Base-by-base conservation (phyloP, 2,329 filamentous ascomycete species). In the Neocatenulostroma microsporum region DNA sequence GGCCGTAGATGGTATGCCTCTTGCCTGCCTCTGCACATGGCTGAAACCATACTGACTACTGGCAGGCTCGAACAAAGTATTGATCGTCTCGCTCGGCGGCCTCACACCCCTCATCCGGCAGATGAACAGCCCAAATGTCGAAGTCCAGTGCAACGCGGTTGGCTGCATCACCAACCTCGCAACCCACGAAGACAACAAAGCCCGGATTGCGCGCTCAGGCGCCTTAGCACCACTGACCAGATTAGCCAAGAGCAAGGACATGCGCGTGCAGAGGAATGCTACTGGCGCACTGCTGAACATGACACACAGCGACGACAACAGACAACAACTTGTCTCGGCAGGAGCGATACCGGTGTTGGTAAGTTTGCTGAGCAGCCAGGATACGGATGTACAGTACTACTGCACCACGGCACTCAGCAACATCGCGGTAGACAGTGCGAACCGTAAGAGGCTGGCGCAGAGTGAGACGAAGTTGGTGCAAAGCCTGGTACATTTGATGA, bases 271-370 rank as follows among this genome's bases (percentile, higher is more conserved):
- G 67, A 78, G 91, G 48, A 98, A 98, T 63, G 91, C 91, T 40
- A 98, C 91, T 1, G 91, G 91, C 36, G 91, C 91, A 30, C 69
- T 98, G 40, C 74, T 98, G 48, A 98, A 98, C 64, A 98, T 98
- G 91, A 98, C 91, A 53, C 91, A 98, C 68, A 96, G 59, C 91
- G 91, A 96, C 61, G 91, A 98, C 63, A 98, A 98, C 62, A 80
- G 91, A 50, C 87, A 96, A 63, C 88, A 98, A 62, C 81, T 98
- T 19, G 91, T 98, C 49, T 93, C 93, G 49, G 91, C 91, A 30
- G 89, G 89, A 45, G 91, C 91, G n/a, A 95, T 98, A 48, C 91
- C 91, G 4, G 89, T 98, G 7, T 78, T 98, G 18, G 91, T 98
- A 26, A 87, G 95, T 57, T 78, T 98, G 17, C 79, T 98, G 30